Evolutionary conservation across 1,139 yeast species (phyloP).

Genomic region (Nakaseomyces delphensis): DNA sequence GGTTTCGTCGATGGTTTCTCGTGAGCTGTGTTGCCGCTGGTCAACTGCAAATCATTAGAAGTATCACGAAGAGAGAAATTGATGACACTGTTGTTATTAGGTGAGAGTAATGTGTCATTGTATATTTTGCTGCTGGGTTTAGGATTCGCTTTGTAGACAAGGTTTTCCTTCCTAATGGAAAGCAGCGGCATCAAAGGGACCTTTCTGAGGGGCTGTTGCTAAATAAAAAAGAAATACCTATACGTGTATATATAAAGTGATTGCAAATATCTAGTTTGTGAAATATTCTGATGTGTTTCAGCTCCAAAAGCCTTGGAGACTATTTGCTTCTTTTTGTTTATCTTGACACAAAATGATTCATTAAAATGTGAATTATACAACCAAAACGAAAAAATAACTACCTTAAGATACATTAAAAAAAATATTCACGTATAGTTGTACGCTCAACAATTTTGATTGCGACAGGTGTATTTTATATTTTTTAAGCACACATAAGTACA

Average conservation of each 20-base stretch:
- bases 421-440: background rate
- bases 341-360: background rate
- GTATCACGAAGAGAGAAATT: conserved; percentile 1
- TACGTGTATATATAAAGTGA: too few species aligned
- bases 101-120: background rate
- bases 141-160: background rate
- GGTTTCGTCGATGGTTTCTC: background rate
- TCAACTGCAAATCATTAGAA: background rate
- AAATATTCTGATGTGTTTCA: too few species aligned
- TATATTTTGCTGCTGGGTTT: background rate
- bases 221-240: too few species aligned
- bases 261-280: too few species aligned
- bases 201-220: too few species aligned
- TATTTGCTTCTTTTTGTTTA: too few species aligned
- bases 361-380: background rate
- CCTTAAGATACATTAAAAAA: conserved; percentile 1
- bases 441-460: too few species aligned
- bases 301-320: too few species aligned
- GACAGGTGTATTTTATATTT: too few species aligned
- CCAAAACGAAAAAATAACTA: too few species aligned
- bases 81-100: background rate
- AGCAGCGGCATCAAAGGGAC: background rate
- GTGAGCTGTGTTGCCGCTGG: background rate
- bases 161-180: background rate
- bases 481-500: background rate